These are phyloP conservation scores for Penicillium vulpinum DNA, from an alignment of 2,329 filamentous ascomycete species.

Conservation along the genomic window DNA sequence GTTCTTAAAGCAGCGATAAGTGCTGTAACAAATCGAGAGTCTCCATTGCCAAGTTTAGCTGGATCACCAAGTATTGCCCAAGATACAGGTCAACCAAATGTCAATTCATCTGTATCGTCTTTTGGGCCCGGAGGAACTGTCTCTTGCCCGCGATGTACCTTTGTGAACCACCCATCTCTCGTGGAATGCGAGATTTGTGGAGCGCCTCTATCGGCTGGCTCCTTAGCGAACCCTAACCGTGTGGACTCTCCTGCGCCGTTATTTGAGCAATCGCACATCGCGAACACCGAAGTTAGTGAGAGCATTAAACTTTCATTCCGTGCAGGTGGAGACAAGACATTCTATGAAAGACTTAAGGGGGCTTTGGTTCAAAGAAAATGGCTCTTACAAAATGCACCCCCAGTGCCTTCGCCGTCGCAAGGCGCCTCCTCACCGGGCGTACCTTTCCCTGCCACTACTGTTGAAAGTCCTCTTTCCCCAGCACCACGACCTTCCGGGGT, in stretches of 20 bases:
- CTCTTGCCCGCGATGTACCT: constrained; percentile 83
- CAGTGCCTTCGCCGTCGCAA: constrained; percentile 66
- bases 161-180: constrained; percentile 86
- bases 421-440: constrained; percentile 33
- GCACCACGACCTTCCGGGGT: constrained; percentile 59
- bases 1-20: constrained; percentile 84
- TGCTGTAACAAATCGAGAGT: constrained; percentile 58
- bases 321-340: constrained; percentile 82
- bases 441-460: constrained; percentile 23
- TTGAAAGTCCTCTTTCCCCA: constrained; percentile 26
- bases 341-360: constrained; percentile 83
- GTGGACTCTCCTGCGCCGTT: constrained; percentile 77
- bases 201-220: constrained; percentile 64
- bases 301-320: constrained; percentile 91
- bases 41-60: constrained; percentile 13
- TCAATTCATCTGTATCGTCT: neutral
- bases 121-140: constrained; percentile 25
- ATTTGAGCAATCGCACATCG: constrained; percentile 49
- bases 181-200: constrained; percentile 88
- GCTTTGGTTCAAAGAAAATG: constrained; percentile 92
- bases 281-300: constrained; percentile 64
- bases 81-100: neutral
- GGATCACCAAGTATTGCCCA: constrained; percentile 1
- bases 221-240: constrained; percentile 47
- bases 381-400: constrained; percentile 86